phyloP scores from a whole-genome alignment of 2,329 filamentous ascomycete species.

The Epichloe festucae region DNA sequence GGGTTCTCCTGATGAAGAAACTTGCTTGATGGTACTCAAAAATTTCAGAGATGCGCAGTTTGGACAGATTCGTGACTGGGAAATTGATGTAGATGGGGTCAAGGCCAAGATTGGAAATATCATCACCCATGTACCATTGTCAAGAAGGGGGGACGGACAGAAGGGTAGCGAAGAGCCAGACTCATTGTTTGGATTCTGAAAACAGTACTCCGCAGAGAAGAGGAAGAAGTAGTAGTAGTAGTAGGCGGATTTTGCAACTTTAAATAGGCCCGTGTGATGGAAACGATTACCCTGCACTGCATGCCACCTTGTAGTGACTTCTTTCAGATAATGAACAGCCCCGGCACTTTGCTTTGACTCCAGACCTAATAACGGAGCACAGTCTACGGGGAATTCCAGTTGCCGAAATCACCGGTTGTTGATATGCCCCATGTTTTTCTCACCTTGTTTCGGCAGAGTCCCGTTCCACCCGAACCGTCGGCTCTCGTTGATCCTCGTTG shows the following conservation, averaged over 20 bases:
- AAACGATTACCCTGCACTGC: not conserved
- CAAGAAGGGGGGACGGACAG: not conserved
- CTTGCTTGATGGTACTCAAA: constrained; percentile 14
- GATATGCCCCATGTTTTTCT: not conserved
- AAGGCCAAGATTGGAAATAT: constrained; percentile 67
- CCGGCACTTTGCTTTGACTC: no score
- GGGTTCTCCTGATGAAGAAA: constrained; percentile 32
- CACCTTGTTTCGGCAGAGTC: not conserved
- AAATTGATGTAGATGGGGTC: constrained; percentile 44
- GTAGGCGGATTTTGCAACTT: no score
- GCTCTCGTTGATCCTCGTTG: not conserved
- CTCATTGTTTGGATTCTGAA: constrained; percentile 8
- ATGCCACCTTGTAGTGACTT: not conserved
- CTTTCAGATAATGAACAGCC: no score
- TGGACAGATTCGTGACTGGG: constrained; percentile 25
- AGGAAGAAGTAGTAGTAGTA: no score
- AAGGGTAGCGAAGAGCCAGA: not conserved
- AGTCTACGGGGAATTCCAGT: no score
- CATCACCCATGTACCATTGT: constrained; percentile 38
- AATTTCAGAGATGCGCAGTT: constrained; percentile 14
- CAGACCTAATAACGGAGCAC: no score
- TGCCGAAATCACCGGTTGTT: not conserved
- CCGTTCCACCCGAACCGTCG: not conserved
- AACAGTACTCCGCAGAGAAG: not conserved
- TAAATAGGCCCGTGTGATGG: no score